Evolutionary conservation across 164 flowering plant species (phyloP), one percentile per base, ranked within the genome.

Genomic region (Umbilicus rupestris): DNA sequence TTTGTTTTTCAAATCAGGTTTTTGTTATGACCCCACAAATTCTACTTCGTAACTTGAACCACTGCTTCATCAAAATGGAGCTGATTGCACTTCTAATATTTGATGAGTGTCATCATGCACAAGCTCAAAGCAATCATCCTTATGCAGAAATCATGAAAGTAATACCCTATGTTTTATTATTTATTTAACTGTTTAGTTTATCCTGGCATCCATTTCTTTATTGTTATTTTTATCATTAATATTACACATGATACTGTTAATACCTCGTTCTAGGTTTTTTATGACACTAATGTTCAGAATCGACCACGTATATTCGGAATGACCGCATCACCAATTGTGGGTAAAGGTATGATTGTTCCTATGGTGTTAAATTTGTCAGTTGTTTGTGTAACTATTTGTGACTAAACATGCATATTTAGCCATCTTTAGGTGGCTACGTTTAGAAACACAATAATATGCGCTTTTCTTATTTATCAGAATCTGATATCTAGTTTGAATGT

Each of bases 71-170:
- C 69, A 86, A 69, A 76, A 89, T 95, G 85, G 94, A 92, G 62
- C 47, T 26, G 10, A 86, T 95, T 79, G 83, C 90, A 7, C 92
- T 95, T 71, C 73, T 95, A 76, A 90, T 95, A 70, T 88, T 95
- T 78, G 99, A 95, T 72, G 99, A 95, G 75, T 95, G 97, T 58
- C 97, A 95, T 79, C 94, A 95, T 80, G 99, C 97, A 46, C 99
- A 94, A 85, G 66, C 74, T 64, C 80, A 82, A 60, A 91, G 90
- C 78, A 77, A 78, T 71, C 97, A 95, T 85, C 96, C 99, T 71
- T 95, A 95, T 83, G 88, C 92, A 20, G 83, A 85, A 74, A 92
- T 92, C 66, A 89, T 92, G 99, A 92, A 83, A 85, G 99, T 85
- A 72, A 66, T 2, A 30, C 20, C 65, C 19, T 57, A 30, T 16